Evolutionary conservation across 169 alveolate genomes (phyloP), one percentile per base, ranked within the genome.

Genomic region (Cyclospora cayetanensis): DNA sequence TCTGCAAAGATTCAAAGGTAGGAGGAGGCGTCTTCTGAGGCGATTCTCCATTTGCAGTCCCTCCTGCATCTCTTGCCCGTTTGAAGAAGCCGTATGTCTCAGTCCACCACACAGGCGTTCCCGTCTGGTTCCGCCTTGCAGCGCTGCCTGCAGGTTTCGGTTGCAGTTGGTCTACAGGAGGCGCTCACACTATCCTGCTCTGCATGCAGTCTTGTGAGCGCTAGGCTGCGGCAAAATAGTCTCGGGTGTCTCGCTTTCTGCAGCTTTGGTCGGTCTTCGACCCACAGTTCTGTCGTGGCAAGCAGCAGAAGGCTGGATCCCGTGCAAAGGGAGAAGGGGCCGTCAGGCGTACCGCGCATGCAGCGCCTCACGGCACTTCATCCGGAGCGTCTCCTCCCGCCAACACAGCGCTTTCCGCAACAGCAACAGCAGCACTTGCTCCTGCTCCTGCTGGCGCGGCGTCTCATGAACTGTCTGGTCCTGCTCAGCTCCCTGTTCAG

Each of bases 201-300:
- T n/a, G n/a, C n/a, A n/a, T n/a, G n/a, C n/a, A n/a, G n/a, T n/a
- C n/a, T n/a, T n/a, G n/a, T n/a, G n/a, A n/a, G n/a, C n/a, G n/a
- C n/a, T n/a, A n/a, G n/a, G n/a, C n/a, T n/a, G n/a, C n/a, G n/a
- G n/a, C n/a, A n/a, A n/a, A n/a, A n/a, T n/a, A n/a, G n/a, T n/a
- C n/a, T n/a, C n/a, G n/a, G n/a, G n/a, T n/a, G n/a, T n/a, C n/a
- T n/a, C n/a, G n/a, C n/a, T n/a, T n/a, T 53, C 34, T 20, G 18
- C 80, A 60, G 91, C 82, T 63, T 34, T 83, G 77, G 91, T 63
- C 91, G 25, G 74, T 63, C n/a, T 74, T 80, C 11, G 89, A 80
- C 66, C 89, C 46, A 53, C 89, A 80, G 53, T 80, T 80, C 52
- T 80, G 66, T 1, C 89, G 52, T 15, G 89, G 89, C 22, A 80